Percentiles rank a stretch among this genome's conserved stretches.
Conservation (phyloP, 345 rosid genomes). For the Conringia planisiliqua region DNA sequence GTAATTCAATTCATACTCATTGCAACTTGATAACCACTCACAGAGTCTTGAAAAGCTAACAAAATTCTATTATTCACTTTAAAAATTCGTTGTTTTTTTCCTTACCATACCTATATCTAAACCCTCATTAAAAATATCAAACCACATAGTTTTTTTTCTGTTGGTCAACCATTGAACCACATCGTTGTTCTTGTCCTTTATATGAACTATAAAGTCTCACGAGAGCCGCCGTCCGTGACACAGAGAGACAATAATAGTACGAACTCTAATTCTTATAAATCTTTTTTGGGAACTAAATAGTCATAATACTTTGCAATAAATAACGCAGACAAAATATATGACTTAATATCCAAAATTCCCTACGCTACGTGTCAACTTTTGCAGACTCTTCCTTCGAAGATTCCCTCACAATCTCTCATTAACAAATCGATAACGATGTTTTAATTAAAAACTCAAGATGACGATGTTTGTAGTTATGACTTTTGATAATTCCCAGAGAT, state of each 20-base stretch:
- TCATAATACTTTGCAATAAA: conserved; percentile 12
- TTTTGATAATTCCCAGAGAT: background rate
- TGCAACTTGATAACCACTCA: background rate
- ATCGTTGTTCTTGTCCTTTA: background rate
- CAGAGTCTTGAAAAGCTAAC: background rate
- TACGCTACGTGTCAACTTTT: conserved; percentile 3
- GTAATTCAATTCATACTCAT: background rate
- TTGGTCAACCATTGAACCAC: background rate
- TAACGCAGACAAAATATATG: background rate
- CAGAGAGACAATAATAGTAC: conserved; percentile 16
- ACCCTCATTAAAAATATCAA: background rate
- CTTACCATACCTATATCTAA: background rate
- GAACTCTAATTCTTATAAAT: conserved; percentile 18
- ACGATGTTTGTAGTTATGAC: background rate
- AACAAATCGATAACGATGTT: conserved; percentile 12
- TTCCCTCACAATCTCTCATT: conserved; percentile 6
- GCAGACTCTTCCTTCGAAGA: background rate
- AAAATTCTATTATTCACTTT: background rate
- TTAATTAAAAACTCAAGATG: background rate
- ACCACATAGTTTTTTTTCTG: background rate
- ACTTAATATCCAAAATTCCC: background rate
- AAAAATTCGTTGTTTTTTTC: background rate
- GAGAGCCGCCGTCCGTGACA: conserved; percentile 30
- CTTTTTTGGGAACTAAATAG: conserved; percentile 5
- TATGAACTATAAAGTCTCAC: conserved; percentile 4